phyloP scores from a whole-genome alignment of 2,329 filamentous ascomycete genomes.

The Ploettnerulaceae sp. region DNA sequence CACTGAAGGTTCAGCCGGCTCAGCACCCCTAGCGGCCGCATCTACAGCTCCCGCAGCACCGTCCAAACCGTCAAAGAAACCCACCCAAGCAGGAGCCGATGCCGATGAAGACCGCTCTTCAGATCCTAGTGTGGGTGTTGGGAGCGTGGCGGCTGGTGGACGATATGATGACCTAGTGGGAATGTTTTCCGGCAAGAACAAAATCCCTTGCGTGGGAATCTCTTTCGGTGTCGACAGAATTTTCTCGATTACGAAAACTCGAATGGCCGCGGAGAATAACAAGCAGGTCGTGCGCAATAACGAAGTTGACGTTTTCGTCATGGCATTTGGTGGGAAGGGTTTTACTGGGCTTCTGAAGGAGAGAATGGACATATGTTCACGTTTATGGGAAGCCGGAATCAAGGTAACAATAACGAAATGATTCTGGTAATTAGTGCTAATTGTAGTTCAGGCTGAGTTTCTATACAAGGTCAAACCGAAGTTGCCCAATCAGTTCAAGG shows the following conservation, averaged over 20 bases:
- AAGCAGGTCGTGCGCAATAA: conserved; percentile 55
- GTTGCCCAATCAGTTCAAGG: conserved; percentile 84
- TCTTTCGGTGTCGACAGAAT: conserved; percentile 96
- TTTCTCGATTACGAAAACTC: conserved; percentile 83
- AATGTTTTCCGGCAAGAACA: conserved; percentile 83
- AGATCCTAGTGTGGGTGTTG: conserved; percentile 77
- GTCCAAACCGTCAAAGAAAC: conserved; percentile 35
- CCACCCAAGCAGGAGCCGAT: conserved; percentile 48
- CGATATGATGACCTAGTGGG: conserved; percentile 90
- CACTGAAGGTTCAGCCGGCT: conserved; percentile 54
- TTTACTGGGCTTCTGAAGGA: conserved; percentile 77
- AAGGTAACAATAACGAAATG: too few relatives aligned
- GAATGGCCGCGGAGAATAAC: conserved; percentile 58
- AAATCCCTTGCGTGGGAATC: conserved; percentile 86
- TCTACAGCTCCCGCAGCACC: conserved; percentile 38
- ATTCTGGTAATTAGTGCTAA: too few relatives aligned
- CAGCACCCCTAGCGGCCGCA: conserved; percentile 34
- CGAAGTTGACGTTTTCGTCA: conserved; percentile 87
- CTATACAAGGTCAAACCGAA: conserved; percentile 88
- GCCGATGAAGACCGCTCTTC: conserved; percentile 62
- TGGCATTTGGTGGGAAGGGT: conserved; percentile 87
- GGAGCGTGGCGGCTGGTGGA: conserved; percentile 83
- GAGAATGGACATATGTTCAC: conserved; percentile 73
- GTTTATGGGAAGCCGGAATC: conserved; percentile 81
- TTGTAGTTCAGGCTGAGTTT: conserved; percentile 63